phyloP scores from a whole-genome alignment of 202 grass and related monocot species.

The Bolboschoenoplectus hybrid region DNA sequence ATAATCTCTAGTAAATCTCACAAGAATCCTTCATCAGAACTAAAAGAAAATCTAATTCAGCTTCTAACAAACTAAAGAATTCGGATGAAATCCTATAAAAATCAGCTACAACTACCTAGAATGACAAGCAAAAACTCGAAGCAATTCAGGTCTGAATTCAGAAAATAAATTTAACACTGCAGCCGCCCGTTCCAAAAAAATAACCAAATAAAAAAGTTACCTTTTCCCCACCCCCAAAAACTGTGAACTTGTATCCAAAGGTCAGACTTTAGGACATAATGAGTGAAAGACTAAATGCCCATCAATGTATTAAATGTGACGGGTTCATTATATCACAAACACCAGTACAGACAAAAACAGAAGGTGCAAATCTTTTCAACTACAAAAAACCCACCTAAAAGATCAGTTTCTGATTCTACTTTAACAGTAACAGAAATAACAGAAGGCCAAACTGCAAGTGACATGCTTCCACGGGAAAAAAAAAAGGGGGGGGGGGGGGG shows the following conservation, averaged over 20 bases:
- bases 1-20: not conserved
- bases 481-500: not conserved
- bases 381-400: not conserved
- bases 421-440: not conserved
- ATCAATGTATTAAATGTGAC: not conserved
- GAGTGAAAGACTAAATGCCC: constrained; percentile 1
- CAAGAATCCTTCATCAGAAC: not conserved
- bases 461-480: not conserved
- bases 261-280: not conserved
- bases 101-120: not conserved
- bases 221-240: not conserved
- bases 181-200: not conserved
- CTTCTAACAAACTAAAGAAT: not conserved
- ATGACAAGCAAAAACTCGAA: constrained; percentile 7
- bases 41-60: not conserved
- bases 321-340: not conserved
- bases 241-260: not conserved
- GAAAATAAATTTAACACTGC: not conserved
- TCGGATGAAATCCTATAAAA: not conserved
- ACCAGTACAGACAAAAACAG: constrained; percentile 4
- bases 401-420: not conserved
- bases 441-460: not conserved
- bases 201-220: not conserved
- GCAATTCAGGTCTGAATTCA: not conserved
- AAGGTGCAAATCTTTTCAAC: not conserved